Conservation (phyloP, 2,329 filamentous ascomycete genomes). For the Colletotrichum liriopes region DNA sequence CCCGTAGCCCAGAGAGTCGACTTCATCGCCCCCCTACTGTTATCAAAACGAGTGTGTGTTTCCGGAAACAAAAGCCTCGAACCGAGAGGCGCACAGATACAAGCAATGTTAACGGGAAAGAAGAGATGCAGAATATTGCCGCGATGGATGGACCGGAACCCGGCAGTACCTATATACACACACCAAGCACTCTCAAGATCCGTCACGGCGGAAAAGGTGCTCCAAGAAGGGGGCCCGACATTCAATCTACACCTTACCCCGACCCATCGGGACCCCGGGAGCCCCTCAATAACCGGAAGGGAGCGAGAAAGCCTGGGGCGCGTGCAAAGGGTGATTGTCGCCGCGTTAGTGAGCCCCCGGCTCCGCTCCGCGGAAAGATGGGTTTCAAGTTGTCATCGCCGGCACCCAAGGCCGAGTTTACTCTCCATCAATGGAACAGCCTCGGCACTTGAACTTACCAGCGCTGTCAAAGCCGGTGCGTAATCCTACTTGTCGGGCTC, state of each 20-base stretch:
- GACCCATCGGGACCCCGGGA: constrained; percentile 16
- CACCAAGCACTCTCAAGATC: not conserved
- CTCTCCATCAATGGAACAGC: not conserved
- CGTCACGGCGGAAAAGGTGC: not conserved
- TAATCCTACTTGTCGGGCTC: not conserved
- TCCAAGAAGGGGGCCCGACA: not conserved
- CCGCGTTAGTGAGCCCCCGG: not conserved
- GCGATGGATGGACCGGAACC: constrained; percentile 20
- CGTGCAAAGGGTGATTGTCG: not conserved
- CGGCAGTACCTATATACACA: constrained; percentile 9
- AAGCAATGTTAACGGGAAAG: no score
- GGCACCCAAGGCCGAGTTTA: constrained; percentile 13
- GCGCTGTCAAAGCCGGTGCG: not conserved
- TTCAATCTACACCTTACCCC: constrained; percentile 30
- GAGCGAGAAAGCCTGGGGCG: constrained; percentile 16
- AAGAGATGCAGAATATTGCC: not conserved
- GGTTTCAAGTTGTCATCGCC: not conserved
- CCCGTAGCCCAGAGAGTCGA: constrained; percentile 8
- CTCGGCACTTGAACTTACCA: not conserved
- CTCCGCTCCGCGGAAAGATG: not conserved
- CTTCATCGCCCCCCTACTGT: constrained; percentile 32
- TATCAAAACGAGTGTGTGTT: not conserved
- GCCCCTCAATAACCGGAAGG: constrained; percentile 32
- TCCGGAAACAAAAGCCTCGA: constrained; percentile 14
- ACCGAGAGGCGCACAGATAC: not conserved